Conservation (phyloP, 1,284 basidiomycete species). For the Puccinia triticina region DNA sequence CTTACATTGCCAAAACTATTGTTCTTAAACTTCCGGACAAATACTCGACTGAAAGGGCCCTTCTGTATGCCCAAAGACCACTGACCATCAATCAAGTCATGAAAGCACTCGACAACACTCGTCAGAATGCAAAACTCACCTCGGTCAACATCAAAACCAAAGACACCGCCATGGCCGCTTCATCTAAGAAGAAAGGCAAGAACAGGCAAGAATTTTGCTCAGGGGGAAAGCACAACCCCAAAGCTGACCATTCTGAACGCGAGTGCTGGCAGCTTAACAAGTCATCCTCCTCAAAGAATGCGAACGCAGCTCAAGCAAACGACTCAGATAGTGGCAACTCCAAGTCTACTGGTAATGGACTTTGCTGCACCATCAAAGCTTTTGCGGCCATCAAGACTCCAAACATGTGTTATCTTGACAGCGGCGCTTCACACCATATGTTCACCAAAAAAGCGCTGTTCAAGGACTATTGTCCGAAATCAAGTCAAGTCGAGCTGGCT, state of each 20-base stretch:
- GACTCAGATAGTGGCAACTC: not conserved
- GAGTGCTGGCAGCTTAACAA: not conserved
- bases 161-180: not conserved
- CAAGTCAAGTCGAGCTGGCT: not conserved
- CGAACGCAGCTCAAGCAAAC: not conserved
- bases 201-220: not conserved
- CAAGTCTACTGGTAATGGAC: not conserved
- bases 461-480: not conserved
- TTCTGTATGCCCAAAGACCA: not conserved
- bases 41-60: not conserved
- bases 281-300: not conserved
- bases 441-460: not conserved
- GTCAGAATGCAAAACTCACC: not conserved
- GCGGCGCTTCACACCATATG: constrained; percentile 13
- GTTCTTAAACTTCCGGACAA: not conserved
- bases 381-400: not conserved
- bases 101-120: not conserved
- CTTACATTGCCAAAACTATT: not conserved
- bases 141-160: not conserved
- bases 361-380: not conserved
- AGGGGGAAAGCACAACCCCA: not conserved
- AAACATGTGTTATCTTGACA: not conserved
- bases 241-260: not conserved
- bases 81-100: not conserved
- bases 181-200: not conserved